These are phyloP conservation scores for Graphiopsis chlorocephala DNA, from an alignment of 2,329 filamentous ascomycete genomes.

Conservation along the genomic window DNA sequence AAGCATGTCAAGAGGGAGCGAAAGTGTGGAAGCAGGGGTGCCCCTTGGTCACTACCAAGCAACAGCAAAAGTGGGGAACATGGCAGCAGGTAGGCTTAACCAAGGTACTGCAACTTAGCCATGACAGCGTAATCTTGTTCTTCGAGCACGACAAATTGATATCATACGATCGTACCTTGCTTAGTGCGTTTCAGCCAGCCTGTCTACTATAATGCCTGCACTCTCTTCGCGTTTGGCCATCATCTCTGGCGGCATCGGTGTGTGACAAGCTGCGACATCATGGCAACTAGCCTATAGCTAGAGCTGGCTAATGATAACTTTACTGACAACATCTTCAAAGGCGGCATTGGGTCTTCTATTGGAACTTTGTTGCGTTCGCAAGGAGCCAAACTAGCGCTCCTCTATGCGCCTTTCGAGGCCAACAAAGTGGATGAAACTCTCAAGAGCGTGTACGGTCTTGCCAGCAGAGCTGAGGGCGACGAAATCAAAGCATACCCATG, in stretches of 20 bases:
- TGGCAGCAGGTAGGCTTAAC: background rate
- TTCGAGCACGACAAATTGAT: background rate
- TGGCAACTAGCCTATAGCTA: background rate
- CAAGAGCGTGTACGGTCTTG: constrained; percentile 34
- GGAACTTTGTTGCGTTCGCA: constrained; percentile 41
- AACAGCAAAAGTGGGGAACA: background rate
- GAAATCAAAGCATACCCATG: constrained; percentile 33
- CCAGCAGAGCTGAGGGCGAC: constrained; percentile 16
- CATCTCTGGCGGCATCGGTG: constrained; percentile 45
- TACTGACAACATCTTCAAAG: constrained; percentile 19
- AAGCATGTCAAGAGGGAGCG: background rate
- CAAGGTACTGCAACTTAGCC: too few species aligned
- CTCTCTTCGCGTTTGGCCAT: constrained; percentile 42
- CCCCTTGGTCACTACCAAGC: background rate
- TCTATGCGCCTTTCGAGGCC: constrained; percentile 49
- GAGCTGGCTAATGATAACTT: background rate
- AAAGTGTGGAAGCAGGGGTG: background rate
- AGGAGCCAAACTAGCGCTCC: constrained; percentile 44
- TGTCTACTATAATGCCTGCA: constrained; percentile 22
- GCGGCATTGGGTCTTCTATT: constrained; percentile 45
- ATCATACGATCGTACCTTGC: background rate
- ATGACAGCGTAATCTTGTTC: background rate
- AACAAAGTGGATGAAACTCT: constrained; percentile 38
- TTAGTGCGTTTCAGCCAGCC: background rate
- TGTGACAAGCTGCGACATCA: constrained; percentile 3